A percentile compares a stretch with the other conserved stretches of the same genome.
These are phyloP conservation scores for Amanita muscaria DNA, from an alignment of 768 basidiomycete species.

Conservation along the genomic window DNA sequence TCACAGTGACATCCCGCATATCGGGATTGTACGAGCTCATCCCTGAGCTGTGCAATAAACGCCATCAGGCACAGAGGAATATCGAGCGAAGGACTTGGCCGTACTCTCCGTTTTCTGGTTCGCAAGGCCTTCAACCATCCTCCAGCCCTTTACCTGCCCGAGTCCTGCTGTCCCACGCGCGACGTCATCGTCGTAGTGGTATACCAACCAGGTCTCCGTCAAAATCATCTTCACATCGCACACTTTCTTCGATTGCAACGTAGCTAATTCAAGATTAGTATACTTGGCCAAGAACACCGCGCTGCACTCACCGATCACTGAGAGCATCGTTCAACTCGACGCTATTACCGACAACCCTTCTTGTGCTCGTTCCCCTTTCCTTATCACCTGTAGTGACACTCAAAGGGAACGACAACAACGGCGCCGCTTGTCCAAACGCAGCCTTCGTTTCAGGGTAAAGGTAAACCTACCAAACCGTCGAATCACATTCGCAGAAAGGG, in stretches of 20 bases:
- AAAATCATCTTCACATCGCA: conserved; percentile 67
- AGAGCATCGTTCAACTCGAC: conserved; percentile 33
- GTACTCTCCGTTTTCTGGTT: conserved; percentile 72
- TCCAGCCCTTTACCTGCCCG: conserved; percentile 54
- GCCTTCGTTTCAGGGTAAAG: conserved; percentile 54
- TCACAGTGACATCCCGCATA: conserved; percentile 50
- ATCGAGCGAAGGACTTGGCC: conserved; percentile 16
- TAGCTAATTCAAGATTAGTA: conserved; percentile 17
- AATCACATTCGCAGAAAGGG: too few species aligned
- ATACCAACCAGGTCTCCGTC: conserved; percentile 90
- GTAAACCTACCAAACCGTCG: conserved; percentile 34
- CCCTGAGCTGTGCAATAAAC: conserved; percentile 32
- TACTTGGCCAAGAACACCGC: not conserved
- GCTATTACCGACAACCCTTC: conserved; percentile 51
- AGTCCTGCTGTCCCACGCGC: conserved; percentile 30
- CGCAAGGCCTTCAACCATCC: conserved; percentile 67
- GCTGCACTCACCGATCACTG: conserved; percentile 18
- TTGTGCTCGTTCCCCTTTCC: conserved; percentile 19
- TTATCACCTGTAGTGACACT: conserved; percentile 24
- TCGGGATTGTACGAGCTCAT: conserved; percentile 41
- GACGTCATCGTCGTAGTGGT: conserved; percentile 60
- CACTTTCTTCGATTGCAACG: conserved; percentile 29
- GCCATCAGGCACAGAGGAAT: not conserved
- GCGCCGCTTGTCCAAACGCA: conserved; percentile 35
- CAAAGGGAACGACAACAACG: conserved; percentile 49